Percentiles rank a stretch among this genome's conserved stretches.
Evolutionary conservation across 331 rosid genomes (phyloP).

Genomic region (Dryas integrifolia): DNA sequence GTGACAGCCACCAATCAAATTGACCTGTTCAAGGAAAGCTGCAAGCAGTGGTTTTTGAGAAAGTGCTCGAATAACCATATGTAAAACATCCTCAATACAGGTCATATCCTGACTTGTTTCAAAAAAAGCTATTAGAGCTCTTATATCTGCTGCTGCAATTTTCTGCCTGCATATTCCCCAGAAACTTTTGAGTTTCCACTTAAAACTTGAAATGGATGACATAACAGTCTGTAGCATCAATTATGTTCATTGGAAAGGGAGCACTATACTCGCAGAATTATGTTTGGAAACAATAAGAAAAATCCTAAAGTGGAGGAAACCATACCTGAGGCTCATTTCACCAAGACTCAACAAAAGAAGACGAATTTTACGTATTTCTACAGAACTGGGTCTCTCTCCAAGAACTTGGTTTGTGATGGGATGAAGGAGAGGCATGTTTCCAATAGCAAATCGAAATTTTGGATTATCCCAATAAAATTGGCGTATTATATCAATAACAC

Average conservation of each 20-base stretch:
- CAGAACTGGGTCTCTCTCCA: slow-evolving; percentile 65
- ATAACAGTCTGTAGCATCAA: neutral
- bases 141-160: slow-evolving; percentile 71
- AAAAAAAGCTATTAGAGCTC: slow-evolving; percentile 81
- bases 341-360: slow-evolving; percentile 94
- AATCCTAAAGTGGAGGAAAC: slow-evolving; percentile 12
- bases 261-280: slow-evolving; percentile 18
- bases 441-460: slow-evolving; percentile 51
- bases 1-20: slow-evolving; percentile 71
- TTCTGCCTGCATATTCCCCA: slow-evolving; percentile 64
- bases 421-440: slow-evolving; percentile 52
- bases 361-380: slow-evolving; percentile 89
- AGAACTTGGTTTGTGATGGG: slow-evolving; percentile 41
- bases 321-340: slow-evolving; percentile 94
- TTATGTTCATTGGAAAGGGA: neutral
- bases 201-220: slow-evolving; percentile 22
- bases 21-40: slow-evolving; percentile 84
- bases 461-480: slow-evolving; percentile 71
- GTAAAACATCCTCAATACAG: slow-evolving; percentile 92
- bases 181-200: slow-evolving; percentile 24
- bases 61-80: slow-evolving; percentile 89
- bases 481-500: slow-evolving; percentile 75
- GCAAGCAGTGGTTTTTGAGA: slow-evolving; percentile 76
- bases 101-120: slow-evolving; percentile 85
- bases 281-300: slow-evolving; percentile 1